phyloP scores from a whole-genome alignment of 768 basidiomycete species.

The Calocybe cyanea region DNA sequence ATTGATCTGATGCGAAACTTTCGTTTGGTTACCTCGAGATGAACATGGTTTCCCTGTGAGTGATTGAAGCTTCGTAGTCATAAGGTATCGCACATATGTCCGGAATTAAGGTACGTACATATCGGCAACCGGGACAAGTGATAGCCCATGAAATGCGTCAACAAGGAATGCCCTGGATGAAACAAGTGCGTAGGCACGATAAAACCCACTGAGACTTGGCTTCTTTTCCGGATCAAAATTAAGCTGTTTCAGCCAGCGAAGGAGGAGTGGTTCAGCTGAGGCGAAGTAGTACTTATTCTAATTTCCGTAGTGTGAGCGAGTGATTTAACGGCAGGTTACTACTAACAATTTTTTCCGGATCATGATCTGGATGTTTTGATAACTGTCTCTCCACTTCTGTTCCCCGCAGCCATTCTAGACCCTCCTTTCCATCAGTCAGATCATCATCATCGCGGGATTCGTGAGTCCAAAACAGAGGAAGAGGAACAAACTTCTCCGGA shows the following conservation, averaged over 20 bases:
- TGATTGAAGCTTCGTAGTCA: constrained; percentile 65
- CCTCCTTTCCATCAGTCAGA: constrained; percentile 26
- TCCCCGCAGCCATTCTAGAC: constrained; percentile 36
- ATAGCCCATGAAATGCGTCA: constrained; percentile 75
- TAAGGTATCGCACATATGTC: constrained; percentile 12
- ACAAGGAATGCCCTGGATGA: constrained; percentile 82
- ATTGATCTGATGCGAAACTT: background rate
- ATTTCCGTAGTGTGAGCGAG: background rate
- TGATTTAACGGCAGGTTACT: too few relatives aligned
- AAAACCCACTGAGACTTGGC: constrained; percentile 39
- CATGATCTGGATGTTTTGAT: background rate
- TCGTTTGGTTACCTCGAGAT: constrained; percentile 55
- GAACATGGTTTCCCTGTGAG: constrained; percentile 60
- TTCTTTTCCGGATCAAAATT: constrained; percentile 3
- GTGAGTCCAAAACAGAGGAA: constrained; percentile 60
- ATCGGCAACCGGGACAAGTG: constrained; percentile 86
- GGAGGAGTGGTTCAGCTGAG: constrained; percentile 29
- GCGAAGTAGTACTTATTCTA: constrained; percentile 30
- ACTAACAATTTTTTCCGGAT: constrained; percentile 14
- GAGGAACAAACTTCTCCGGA: constrained; percentile 45
- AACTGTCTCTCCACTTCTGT: constrained; percentile 31
- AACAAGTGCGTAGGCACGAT: constrained; percentile 59
- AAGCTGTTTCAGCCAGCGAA: constrained; percentile 14
- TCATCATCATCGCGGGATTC: constrained; percentile 18
- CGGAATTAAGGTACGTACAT: constrained; percentile 43